These are phyloP conservation scores for Colletotrichum musicola DNA, from an alignment of 2,329 filamentous ascomycete species.

Conservation along the genomic window DNA sequence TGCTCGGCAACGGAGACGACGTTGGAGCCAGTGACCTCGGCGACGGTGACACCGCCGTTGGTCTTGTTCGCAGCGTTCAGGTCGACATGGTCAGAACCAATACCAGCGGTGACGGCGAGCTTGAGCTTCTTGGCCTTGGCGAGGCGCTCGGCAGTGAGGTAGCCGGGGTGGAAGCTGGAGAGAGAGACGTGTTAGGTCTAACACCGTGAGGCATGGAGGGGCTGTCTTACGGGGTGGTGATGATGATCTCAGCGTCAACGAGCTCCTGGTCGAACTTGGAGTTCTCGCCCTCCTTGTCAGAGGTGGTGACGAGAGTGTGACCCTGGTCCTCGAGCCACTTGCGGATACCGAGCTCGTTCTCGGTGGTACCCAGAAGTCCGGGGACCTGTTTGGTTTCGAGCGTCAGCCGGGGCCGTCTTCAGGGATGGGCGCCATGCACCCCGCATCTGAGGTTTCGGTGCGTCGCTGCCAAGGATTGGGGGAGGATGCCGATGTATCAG, in stretches of 20 bases:
- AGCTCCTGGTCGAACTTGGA: constrained; percentile 96
- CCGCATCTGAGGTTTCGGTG: constrained; percentile 36
- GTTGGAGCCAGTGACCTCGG: constrained; percentile 97
- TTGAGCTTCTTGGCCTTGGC: constrained; percentile 99
- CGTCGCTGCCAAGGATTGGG: constrained; percentile 25
- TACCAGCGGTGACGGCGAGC: constrained; percentile 95
- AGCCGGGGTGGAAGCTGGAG: constrained; percentile 93
- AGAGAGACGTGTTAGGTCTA: constrained; percentile 2
- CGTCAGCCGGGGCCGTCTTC: constrained; percentile 19
- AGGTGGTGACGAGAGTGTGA: constrained; percentile 96
- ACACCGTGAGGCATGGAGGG: background rate
- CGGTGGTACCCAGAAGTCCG: constrained; percentile 90
- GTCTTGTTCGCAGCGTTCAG: constrained; percentile 97
- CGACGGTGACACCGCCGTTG: constrained; percentile 97
- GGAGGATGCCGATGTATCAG: constrained; percentile 40
- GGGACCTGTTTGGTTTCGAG: constrained; percentile 67
- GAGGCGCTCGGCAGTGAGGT: constrained; percentile 95
- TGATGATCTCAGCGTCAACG: constrained; percentile 97
- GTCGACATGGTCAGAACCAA: constrained; percentile 98
- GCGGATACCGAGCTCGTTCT: constrained; percentile 97
- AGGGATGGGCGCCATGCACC: constrained; percentile 32
- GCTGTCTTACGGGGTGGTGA: constrained; percentile 86
- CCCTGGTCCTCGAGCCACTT: constrained; percentile 98
- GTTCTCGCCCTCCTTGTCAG: constrained; percentile 95
- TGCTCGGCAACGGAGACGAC: constrained; percentile 99